Evolutionary conservation across 1,139 yeast genomes (phyloP), one percentile per base, ranked within the genome.

Genomic region (Saccharomyces hybrid): DNA sequence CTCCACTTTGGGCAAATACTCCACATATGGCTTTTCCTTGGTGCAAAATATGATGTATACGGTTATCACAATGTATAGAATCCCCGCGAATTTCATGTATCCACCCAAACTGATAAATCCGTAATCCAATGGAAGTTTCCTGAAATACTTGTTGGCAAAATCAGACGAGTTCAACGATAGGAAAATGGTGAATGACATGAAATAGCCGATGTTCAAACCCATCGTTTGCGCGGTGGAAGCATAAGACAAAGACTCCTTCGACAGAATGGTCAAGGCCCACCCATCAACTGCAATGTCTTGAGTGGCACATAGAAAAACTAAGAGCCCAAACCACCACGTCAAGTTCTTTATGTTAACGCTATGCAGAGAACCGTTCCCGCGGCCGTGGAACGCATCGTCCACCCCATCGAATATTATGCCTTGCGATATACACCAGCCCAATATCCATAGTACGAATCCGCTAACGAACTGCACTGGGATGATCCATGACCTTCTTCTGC

Each of bases 281-380:
- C 99, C 99, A 72, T 93, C 99, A 14, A 93, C 99, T 1, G 99
- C 98, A 55, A 93, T 93, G 69, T 93, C 99, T 70, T 93, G 99
- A 0, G 99, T 93, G 2, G 99, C 98, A 73, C 97, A 91, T 57
- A 93, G 76, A 57, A 93, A 81, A 48, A 93, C 93, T 57, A 95
- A 73, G 21, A 82, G 60, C 64, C 91, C 88, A 71, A 93, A 93
- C 56, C 82, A 78, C 55, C 69, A 65, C 0, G 80, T 73, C 26
- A 70, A 54, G 2, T 63, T 53, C 12, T 56, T 42, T 16, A 69
- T 58, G 50, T 64, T 60, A 16, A 64, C 53, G 19, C 61, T 55
- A 24, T 57, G 59, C 9, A 56, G 48, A 3, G 54, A 49, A 14
- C 54, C 55, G 4, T 52, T 38, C 3, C 49, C 53, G 14, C 57